Evolutionary conservation across 441 rosid genomes (phyloP).

Genomic region (Viola pubescens): DNA sequence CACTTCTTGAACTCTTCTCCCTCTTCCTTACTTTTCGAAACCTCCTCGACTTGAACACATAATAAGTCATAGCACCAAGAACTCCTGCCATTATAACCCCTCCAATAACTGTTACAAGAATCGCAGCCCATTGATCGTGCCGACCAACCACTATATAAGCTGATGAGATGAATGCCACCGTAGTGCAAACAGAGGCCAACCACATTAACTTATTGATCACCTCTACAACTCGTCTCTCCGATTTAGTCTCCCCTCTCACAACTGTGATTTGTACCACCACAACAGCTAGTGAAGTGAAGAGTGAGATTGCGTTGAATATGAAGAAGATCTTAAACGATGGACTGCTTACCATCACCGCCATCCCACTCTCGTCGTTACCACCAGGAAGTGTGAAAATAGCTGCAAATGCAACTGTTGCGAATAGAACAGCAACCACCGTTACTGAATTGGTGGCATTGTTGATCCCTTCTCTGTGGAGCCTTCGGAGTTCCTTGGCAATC

Average conservation of each 20-base stretch:
- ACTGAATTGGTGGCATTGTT: slow-evolving; percentile 88
- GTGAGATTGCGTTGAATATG: slow-evolving; percentile 58
- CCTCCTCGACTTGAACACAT: slow-evolving; percentile 54
- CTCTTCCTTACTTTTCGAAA: slow-evolving; percentile 47
- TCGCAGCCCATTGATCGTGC: slow-evolving; percentile 63
- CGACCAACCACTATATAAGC: slow-evolving; percentile 81
- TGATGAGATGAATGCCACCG: slow-evolving; percentile 63
- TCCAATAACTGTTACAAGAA: slow-evolving; percentile 61
- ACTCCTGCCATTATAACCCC: slow-evolving; percentile 64
- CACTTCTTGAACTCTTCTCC: slow-evolving; percentile 33
- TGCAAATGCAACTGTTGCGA: slow-evolving; percentile 90
- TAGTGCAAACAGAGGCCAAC: slow-evolving; percentile 81
- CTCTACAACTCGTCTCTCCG: slow-evolving; percentile 69
- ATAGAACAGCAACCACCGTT: slow-evolving; percentile 83
- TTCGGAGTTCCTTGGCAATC: slow-evolving; percentile 65
- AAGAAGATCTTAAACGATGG: slow-evolving; percentile 65
- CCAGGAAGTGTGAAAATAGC: slow-evolving; percentile 84
- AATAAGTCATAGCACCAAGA: slow-evolving; percentile 68
- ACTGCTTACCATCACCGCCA: slow-evolving; percentile 39
- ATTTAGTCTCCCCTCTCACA: slow-evolving; percentile 75
- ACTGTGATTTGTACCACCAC: slow-evolving; percentile 86
- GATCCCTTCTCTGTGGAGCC: slow-evolving; percentile 76
- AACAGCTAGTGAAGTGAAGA: slow-evolving; percentile 82
- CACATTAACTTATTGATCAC: slow-evolving; percentile 91
- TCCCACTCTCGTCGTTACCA: slow-evolving; percentile 50